A percentile compares a stretch with the other conserved stretches of the same genome.
Conservation (phyloP, 2,329 filamentous ascomycete species). For the Monosporascus sp. region DNA sequence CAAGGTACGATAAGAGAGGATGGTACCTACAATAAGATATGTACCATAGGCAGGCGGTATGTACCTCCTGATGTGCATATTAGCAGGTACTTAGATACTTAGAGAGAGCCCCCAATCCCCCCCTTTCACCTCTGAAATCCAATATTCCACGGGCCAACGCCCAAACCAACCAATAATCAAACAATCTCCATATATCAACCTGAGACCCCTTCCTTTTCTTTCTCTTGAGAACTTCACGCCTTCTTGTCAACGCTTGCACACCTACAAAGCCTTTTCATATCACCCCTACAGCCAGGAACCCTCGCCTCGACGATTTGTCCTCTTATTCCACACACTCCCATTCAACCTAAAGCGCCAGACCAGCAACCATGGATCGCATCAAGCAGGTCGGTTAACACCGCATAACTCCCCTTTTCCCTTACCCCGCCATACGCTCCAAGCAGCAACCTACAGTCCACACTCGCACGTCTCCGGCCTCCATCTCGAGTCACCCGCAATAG, state of each 20-base stretch:
- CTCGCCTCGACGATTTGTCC: slow-evolving; percentile 23
- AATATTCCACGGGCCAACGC: too few species aligned
- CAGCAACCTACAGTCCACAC: slow-evolving; percentile 3
- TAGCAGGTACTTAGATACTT: too few species aligned
- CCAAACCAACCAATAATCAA: too few species aligned
- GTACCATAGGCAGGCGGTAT: too few species aligned
- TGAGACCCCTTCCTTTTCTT: background rate
- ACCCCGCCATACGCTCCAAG: slow-evolving; percentile 26
- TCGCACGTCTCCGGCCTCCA: background rate
- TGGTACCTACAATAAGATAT: too few species aligned
- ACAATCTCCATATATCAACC: background rate
- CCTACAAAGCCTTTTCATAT: slow-evolving; percentile 20
- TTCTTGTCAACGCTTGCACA: slow-evolving; percentile 8
- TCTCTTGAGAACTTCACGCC: background rate
- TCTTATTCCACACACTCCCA: slow-evolving; percentile 22
- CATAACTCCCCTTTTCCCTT: slow-evolving; percentile 16
- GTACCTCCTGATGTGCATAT: too few species aligned
- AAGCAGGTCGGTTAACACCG: slow-evolving; percentile 65
- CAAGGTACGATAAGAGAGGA: too few species aligned
- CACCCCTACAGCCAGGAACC: slow-evolving; percentile 7
- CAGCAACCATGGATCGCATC: slow-evolving; percentile 72
- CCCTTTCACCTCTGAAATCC: too few species aligned
- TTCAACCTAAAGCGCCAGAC: slow-evolving; percentile 11
- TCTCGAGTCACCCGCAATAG: background rate
- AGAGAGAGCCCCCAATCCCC: too few species aligned